phyloP scores from a whole-genome alignment of 768 basidiomycete genomes.

The Leucosporidium creatinivorum region DNA sequence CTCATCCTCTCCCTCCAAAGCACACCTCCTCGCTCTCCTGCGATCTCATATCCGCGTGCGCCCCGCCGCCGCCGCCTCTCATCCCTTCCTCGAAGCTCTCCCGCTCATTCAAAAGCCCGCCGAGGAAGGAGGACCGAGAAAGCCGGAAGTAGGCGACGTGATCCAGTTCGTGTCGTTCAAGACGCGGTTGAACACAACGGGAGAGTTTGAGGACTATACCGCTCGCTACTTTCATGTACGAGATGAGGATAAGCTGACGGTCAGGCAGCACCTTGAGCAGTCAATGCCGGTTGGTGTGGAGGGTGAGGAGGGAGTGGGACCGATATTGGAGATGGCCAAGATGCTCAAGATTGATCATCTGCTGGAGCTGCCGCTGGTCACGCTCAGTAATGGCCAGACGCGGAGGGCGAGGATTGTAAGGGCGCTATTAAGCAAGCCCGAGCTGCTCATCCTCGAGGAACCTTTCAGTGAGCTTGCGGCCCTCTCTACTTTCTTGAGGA shows the following conservation, averaged over 20 bases:
- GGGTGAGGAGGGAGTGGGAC: conserved; percentile 12
- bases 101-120: not conserved
- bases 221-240: conserved; percentile 78
- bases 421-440: conserved; percentile 62
- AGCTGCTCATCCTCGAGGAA: conserved; percentile 80
- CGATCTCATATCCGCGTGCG: conserved; percentile 18
- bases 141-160: conserved; percentile 19
- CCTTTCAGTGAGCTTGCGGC: conserved; percentile 60
- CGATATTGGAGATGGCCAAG: conserved; percentile 53
- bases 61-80: conserved; percentile 32
- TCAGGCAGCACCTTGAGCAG: conserved; percentile 62
- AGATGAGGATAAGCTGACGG: conserved; percentile 72
- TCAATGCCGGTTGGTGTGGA: conserved; percentile 23
- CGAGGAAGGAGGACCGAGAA: conserved; percentile 16
- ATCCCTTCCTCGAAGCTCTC: conserved; percentile 19
- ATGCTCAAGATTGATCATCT: conserved; percentile 55
- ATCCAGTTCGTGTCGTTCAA: conserved; percentile 34
- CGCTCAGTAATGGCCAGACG: conserved; percentile 86
- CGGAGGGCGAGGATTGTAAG: conserved; percentile 73
- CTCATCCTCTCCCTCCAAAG: conserved; percentile 3
- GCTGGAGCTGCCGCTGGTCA: conserved; percentile 75
- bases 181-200: conserved; percentile 44
- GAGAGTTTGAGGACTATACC: conserved; percentile 84
- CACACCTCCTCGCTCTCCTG: conserved; percentile 14
- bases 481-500: not conserved